phyloP scores from a whole-genome alignment of 169 alveolate genomes.

The Plasmodium reichenowi region DNA sequence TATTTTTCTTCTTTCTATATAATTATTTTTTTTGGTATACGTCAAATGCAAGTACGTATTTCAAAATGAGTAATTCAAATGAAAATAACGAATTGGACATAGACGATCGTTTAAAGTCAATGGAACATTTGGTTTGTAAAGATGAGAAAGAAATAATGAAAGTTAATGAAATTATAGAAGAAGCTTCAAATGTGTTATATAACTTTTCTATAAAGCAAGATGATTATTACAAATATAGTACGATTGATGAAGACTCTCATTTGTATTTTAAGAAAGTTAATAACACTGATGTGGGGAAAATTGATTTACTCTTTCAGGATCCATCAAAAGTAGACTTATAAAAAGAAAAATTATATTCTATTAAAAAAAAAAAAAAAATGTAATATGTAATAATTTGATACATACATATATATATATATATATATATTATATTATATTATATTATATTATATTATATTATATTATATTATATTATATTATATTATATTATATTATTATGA shows the following conservation, averaged over 20 bases:
- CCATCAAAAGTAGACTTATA: slow-evolving; percentile 21
- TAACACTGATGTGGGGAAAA: slow-evolving; percentile 58
- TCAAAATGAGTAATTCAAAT: slow-evolving; percentile 13
- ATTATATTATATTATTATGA: too few relatives aligned
- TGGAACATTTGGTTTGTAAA: slow-evolving; percentile 45
- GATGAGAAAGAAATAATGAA: slow-evolving; percentile 40
- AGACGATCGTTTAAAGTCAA: slow-evolving; percentile 18
- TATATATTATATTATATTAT: too few relatives aligned
- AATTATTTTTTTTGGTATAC: slow-evolving; percentile 1
- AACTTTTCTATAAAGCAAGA: neutral
- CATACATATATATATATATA: too few relatives aligned
- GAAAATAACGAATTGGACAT: slow-evolving; percentile 20
- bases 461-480: too few relatives aligned
- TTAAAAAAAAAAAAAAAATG: too few relatives aligned
- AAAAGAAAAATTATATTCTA: neutral
- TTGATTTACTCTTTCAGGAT: slow-evolving; percentile 21
- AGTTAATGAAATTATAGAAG: slow-evolving; percentile 40
- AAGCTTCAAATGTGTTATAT: slow-evolving; percentile 14
- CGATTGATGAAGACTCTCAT: slow-evolving; percentile 13
- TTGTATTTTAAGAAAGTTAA: slow-evolving; percentile 59
- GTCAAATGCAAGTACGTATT: slow-evolving; percentile 12
- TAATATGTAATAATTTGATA: too few relatives aligned
- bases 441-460: too few relatives aligned
- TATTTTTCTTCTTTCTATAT: neutral
- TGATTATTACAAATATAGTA: slow-evolving; percentile 23